Base-by-base conservation (phyloP, 2,329 filamentous ascomycete species). In the Drechslerella dactyloides region DNA sequence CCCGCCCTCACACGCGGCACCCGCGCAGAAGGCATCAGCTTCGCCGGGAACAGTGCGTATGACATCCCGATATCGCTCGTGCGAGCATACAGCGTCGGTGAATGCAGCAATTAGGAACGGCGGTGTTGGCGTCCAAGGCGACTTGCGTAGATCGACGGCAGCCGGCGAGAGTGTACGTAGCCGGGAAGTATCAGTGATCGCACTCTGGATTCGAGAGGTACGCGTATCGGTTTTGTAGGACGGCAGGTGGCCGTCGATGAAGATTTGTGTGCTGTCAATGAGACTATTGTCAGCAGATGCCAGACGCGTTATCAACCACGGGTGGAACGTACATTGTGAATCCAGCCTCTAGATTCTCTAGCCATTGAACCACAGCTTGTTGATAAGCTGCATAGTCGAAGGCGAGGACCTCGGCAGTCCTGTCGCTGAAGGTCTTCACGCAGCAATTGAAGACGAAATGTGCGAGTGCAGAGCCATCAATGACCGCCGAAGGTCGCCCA, bases 301-400 rank as follows among this genome's bases (percentile, higher is more conserved):
- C n/a, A n/a, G n/a, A n/a, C n/a, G n/a, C n/a, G n/a, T n/a, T n/a
- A n/a, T n/a, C n/a, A n/a, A n/a, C n/a, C n/a, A n/a, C n/a, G n/a
- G n/a, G n/a, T n/a, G n/a, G n/a, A n/a, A n/a, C 35, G 13, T 66
- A 70, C 66, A 70, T 70, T 19, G 50, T 46, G 51, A 70, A 70
- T 27, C 59, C 66, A 7, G 19, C 37, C 17, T 64, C 59, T 23
- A 70, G 7, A 2, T 35, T 10, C 1, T 51, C 40, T 17, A 70
- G 59, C 66, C 66, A 70, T 1, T 11, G n/a, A 2, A 70, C 23
- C n/a, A 64, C 66, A 33, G 10, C 27, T 11, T n/a, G 40, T 13
- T 59, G 54, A 37, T 70, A 70, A 17, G 30, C 23, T 2, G 19
- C 15, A 52, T 64, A 64, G 51, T 64, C 50, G 24, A 70, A 64